Conservation (phyloP, 768 basidiomycete species). For the Lentinula detonsa region DNA sequence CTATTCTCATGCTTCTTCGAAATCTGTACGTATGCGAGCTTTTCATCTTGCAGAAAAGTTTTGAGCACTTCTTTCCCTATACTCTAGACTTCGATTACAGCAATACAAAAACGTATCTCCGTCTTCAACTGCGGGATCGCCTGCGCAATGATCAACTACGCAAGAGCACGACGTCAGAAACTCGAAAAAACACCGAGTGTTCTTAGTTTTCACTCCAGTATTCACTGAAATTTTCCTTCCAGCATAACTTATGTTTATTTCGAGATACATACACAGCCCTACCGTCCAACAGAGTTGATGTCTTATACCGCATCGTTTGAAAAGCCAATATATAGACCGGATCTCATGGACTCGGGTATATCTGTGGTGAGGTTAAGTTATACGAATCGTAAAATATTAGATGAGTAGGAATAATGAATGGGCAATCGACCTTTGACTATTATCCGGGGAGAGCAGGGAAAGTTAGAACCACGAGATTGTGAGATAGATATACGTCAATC, state of each 20-base stretch:
- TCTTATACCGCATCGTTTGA: not conserved
- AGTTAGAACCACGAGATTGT: not conserved
- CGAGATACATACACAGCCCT: not conserved
- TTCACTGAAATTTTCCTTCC: not conserved
- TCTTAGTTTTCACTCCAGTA: no score
- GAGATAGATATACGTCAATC: not conserved
- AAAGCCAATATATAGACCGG: no score
- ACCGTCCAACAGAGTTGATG: not conserved
- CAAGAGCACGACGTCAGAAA: no score
- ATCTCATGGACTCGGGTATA: not conserved
- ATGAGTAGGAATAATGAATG: not conserved
- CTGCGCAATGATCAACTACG: not conserved
- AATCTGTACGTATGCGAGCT: slow-evolving; percentile 63
- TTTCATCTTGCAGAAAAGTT: not conserved
- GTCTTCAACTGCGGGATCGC: not conserved
- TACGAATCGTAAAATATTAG: not conserved
- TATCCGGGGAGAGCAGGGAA: not conserved
- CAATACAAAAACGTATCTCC: slow-evolving; percentile 26
- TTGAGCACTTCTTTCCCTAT: not conserved
- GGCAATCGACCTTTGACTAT: not conserved
- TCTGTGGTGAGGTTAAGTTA: not conserved
- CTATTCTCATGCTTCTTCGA: slow-evolving; percentile 94
- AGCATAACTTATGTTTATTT: not conserved
- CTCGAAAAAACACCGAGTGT: not conserved
- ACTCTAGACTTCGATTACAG: slow-evolving; percentile 46